These are phyloP conservation scores for Phytophthora pistaciae DNA, from an alignment of 352 stramenopile genomes.

Conservation along the genomic window DNA sequence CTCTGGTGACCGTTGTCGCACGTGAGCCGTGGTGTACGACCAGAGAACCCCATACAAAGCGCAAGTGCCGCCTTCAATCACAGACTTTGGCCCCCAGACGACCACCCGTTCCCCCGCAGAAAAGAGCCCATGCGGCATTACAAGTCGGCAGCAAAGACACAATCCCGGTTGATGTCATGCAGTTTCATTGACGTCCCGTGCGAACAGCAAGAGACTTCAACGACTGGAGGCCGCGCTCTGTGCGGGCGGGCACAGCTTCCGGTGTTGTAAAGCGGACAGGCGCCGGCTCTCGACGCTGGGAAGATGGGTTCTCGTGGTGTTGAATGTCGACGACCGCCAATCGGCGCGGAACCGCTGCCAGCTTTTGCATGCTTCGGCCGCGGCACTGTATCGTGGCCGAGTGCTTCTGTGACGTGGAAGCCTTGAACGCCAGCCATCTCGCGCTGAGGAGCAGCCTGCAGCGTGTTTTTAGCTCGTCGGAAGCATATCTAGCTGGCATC, in stretches of 20 bases:
- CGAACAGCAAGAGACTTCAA: slow-evolving; percentile 25
- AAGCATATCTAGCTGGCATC: slow-evolving; percentile 11
- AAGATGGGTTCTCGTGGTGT: slow-evolving; percentile 12
- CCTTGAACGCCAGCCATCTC: slow-evolving; percentile 6
- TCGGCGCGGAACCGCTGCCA: background rate
- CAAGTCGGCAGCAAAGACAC: slow-evolving; percentile 19
- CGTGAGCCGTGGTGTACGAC: background rate
- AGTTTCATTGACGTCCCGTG: slow-evolving; percentile 4
- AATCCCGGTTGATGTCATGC: slow-evolving; percentile 19
- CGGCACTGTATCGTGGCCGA: background rate
- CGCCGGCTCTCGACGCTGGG: slow-evolving; percentile 16
- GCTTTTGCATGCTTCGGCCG: background rate
- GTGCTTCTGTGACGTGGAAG: slow-evolving; percentile 15
- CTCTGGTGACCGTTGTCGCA: slow-evolving; percentile 16
- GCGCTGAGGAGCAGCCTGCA: slow-evolving; percentile 2
- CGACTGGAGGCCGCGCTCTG: slow-evolving; percentile 10
- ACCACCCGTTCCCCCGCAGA: slow-evolving; percentile 8
- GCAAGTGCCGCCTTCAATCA: background rate
- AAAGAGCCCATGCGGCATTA: slow-evolving; percentile 3
- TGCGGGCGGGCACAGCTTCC: slow-evolving; percentile 7
- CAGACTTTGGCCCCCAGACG: slow-evolving; percentile 8
- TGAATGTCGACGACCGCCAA: slow-evolving; percentile 8
- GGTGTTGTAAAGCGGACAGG: slow-evolving; percentile 15
- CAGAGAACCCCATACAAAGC: slow-evolving; percentile 2
- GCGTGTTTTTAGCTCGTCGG: slow-evolving; percentile 15